phyloP scores from a whole-genome alignment of 345 rosid species.

The Pistacia integerrima region DNA sequence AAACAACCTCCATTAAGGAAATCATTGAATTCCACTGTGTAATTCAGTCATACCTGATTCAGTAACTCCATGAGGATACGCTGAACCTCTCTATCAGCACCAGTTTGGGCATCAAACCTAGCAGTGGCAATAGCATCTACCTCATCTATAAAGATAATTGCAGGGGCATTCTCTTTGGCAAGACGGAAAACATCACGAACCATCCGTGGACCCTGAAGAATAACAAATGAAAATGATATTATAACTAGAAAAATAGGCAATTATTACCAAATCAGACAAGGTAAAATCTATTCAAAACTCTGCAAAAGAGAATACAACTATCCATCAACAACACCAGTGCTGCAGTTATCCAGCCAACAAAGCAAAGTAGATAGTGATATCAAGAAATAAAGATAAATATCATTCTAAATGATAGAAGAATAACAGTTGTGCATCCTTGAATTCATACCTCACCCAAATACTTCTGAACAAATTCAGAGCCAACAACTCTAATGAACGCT shows the following conservation, averaged over 20 bases:
- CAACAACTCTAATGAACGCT: slow-evolving; percentile 97
- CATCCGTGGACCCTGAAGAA: slow-evolving; percentile 94
- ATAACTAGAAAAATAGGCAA: slow-evolving; percentile 8
- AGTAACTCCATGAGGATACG: slow-evolving; percentile 94
- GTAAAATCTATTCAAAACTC: background rate
- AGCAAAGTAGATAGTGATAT: background rate
- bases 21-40: background rate
- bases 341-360: background rate
- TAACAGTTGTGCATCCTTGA: background rate
- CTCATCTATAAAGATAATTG: slow-evolving; percentile 95
- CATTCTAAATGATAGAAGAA: background rate
- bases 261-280: background rate
- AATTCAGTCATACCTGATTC: slow-evolving; percentile 61
- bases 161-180: slow-evolving; percentile 98
- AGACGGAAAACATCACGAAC: slow-evolving; percentile 99
- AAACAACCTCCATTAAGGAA: background rate
- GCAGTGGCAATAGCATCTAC: slow-evolving; percentile 99
- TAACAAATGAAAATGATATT: slow-evolving; percentile 3
- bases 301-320: background rate
- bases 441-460: slow-evolving; percentile 87
- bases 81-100: slow-evolving; percentile 99
- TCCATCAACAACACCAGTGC: background rate
- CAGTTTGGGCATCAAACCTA: slow-evolving; percentile 99
- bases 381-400: background rate
- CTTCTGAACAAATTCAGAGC: slow-evolving; percentile 98